These are phyloP conservation scores for Leptographium wingfieldii DNA, from an alignment of 2,329 filamentous ascomycete species.

Conservation along the genomic window DNA sequence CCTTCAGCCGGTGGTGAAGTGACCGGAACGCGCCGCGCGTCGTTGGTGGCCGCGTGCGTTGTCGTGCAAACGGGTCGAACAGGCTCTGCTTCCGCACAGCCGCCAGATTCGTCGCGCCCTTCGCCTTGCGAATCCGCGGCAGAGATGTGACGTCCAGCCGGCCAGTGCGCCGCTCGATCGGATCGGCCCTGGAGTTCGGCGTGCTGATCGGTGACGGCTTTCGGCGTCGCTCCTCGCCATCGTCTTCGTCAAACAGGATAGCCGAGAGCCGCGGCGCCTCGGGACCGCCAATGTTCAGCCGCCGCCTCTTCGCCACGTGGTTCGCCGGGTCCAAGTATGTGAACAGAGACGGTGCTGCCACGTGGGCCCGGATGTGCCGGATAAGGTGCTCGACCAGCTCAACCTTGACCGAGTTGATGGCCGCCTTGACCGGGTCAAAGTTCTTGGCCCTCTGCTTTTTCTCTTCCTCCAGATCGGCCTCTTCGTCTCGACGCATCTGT, in stretches of 20 bases:
- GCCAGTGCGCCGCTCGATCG: constrained; percentile 46
- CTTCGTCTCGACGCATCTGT: constrained; percentile 56
- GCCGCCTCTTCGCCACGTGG: constrained; percentile 66
- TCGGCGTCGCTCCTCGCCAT: constrained; percentile 40
- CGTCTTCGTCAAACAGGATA: constrained; percentile 36
- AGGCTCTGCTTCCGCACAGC: constrained; percentile 51
- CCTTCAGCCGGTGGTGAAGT: constrained; percentile 66
- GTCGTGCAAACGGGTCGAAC: constrained; percentile 52
- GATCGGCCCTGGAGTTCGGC: constrained; percentile 49
- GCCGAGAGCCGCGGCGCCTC: constrained; percentile 40
- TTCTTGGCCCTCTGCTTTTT: constrained; percentile 77
- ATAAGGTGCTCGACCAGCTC: constrained; percentile 82
- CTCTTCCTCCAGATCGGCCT: constrained; percentile 76
- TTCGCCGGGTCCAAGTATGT: constrained; percentile 73
- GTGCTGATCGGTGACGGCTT: constrained; percentile 43
- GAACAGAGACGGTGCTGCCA: constrained; percentile 69
- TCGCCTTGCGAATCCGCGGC: constrained; percentile 62
- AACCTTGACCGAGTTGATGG: constrained; percentile 61
- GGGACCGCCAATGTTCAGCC: constrained; percentile 62
- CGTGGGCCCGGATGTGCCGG: constrained; percentile 75
- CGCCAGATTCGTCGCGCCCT: constrained; percentile 33
- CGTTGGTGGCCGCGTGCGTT: constrained; percentile 33
- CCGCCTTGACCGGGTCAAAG: constrained; percentile 80
- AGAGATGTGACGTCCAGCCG: constrained; percentile 50
- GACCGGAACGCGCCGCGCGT: constrained; percentile 56